Base-by-base conservation (phyloP, 1,139 yeast genomes). In the Dujonia santamariae region DNA sequence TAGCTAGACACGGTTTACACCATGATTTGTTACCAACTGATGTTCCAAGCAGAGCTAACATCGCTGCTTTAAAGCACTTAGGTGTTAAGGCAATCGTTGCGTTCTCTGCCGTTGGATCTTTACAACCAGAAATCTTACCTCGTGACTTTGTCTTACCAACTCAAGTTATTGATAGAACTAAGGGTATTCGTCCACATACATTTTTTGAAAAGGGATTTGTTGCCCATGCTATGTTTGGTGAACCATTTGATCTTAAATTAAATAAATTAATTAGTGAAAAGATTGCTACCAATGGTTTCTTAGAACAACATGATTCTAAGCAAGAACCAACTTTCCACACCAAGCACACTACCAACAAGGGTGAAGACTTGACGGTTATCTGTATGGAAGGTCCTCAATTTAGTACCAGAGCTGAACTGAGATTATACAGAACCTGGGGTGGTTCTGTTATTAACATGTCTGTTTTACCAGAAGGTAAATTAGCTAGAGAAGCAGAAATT, bases 331-430 rank as follows among this genome's bases (percentile, higher is more conserved):
- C 57, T 22, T 68, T 82, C 49, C 90, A 83, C 59, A 68, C 84
- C 37, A 77, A 72, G 54, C 45, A 53, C 17, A 59, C 56, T 35
- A 67, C 78, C 31, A 73, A 72, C 43, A 60, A 59, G 17, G 67
- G 64, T 34, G 81, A 80, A 37, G 35, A 32, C 35, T 66, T 85
- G 42, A 84, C 95, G 2, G 78, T 94, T 31, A 74, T 94, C 42
- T 92, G 98, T 63, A 92, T 92, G 98, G 99, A 92, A 62, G 99
- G 99, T 26, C 99, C 99, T 3, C 96, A 94, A 38, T 92, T 92
- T 62, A 83, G 95, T 32, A 92, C 98, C 12, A 76, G 98, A 45
- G 97, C 98, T n/a, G 99, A 92, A 64, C 86, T 96, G 14, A 77
- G 75, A 56, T 62, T 92, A 59, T 94, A 92, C 67, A 75, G 88